Percentiles rank a stretch among this genome's conserved stretches.
phyloP scores from a whole-genome alignment of 169 alveolate genomes.

The Amoebophrya sp. region DNA sequence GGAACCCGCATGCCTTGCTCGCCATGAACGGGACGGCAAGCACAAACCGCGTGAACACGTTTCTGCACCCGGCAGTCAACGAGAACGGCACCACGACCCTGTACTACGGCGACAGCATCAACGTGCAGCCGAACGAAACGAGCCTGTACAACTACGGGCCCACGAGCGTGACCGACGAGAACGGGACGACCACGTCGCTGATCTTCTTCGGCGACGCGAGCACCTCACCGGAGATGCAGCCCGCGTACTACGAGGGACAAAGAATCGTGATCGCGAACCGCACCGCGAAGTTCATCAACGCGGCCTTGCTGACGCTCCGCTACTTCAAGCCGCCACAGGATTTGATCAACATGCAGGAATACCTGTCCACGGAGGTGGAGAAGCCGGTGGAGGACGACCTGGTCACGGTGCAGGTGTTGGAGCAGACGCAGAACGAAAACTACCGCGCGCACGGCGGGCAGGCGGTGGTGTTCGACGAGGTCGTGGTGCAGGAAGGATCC shows the following conservation, averaged over 20 bases:
- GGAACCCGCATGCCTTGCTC: not conserved
- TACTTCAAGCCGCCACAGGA: not conserved
- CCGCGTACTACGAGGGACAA: not conserved
- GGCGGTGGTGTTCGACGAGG: not conserved
- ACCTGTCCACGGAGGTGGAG: not conserved
- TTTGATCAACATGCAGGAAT: not conserved
- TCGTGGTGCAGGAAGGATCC: not conserved
- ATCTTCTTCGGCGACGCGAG: not conserved
- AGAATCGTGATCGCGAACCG: not conserved
- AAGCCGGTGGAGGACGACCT: not conserved
- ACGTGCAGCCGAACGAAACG: too few species aligned
- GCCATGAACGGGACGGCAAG: not conserved
- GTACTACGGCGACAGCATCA: not conserved
- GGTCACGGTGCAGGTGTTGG: not conserved
- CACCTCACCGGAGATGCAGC: not conserved
- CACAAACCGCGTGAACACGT: not conserved
- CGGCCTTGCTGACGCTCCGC: not conserved
- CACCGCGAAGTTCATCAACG: not conserved
- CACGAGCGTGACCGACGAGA: too few species aligned
- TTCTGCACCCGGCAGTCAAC: not conserved
- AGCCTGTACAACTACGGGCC: too few species aligned
- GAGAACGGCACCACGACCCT: not conserved
- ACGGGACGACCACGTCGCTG: not conserved
- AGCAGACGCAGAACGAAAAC: not conserved
- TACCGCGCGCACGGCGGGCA: not conserved